phyloP scores from a whole-genome alignment of 2,329 filamentous ascomycete species.

The Pleoardoris graminearum region DNA sequence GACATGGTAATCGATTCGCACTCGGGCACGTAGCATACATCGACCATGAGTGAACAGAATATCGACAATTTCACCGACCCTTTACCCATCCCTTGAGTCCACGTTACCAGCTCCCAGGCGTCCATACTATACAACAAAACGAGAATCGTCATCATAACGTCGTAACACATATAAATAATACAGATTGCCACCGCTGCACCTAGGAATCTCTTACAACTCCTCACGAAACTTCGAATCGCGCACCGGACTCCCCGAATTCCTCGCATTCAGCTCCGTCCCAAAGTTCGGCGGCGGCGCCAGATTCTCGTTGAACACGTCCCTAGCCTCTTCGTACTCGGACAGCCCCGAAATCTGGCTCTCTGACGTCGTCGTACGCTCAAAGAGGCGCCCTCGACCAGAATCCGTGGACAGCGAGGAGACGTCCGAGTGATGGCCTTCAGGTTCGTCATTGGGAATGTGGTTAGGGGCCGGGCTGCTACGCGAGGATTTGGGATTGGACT shows the following conservation, averaged over 20 bases:
- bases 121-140: too few species aligned
- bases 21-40: too few species aligned
- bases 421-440: slow-evolving; percentile 29
- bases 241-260: slow-evolving; percentile 33
- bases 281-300: slow-evolving; percentile 48
- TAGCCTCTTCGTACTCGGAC: slow-evolving; percentile 58
- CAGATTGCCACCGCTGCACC: background rate
- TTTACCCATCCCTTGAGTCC: too few species aligned
- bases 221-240: slow-evolving; percentile 43
- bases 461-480: slow-evolving; percentile 15
- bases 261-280: slow-evolving; percentile 22
- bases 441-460: slow-evolving; percentile 11
- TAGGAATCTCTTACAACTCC: slow-evolving; percentile 9
- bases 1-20: too few species aligned
- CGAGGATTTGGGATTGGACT: background rate
- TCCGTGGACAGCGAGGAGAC: slow-evolving; percentile 41
- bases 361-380: slow-evolving; percentile 1
- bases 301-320: slow-evolving; percentile 55
- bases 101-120: too few species aligned
- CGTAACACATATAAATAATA: background rate
- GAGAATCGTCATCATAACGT: background rate
- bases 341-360: background rate
- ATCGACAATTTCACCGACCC: too few species aligned
- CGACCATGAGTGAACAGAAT: too few species aligned
- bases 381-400: slow-evolving; percentile 25